A percentile compares a stretch with the other conserved stretches of the same genome.
Evolutionary conservation across 371 early-diverging fungal species (phyloP).

Genomic region (Lichtheimia corymbifera): DNA sequence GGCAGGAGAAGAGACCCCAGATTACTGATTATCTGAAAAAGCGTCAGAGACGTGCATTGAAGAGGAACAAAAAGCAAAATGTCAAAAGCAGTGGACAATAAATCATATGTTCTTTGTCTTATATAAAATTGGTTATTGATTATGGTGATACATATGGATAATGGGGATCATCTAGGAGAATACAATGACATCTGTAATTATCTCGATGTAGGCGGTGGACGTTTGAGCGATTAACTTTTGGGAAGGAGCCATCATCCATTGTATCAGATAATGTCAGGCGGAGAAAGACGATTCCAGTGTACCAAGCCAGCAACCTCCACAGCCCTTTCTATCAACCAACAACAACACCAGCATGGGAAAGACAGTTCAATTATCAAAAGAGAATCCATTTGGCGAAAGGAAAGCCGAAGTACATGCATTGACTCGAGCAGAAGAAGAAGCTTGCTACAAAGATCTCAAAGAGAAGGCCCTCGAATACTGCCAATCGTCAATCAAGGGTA

Average conservation of each 20-base stretch:
- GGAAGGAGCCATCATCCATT: too few species aligned
- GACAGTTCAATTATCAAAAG: slow-evolving; percentile 30
- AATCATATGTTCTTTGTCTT: neutral
- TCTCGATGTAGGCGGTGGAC: too few species aligned
- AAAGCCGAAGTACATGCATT: slow-evolving; percentile 51
- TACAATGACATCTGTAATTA: too few species aligned
- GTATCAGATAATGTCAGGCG: too few species aligned
- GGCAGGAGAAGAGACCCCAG: slow-evolving; percentile 28
- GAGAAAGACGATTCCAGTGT: too few species aligned
- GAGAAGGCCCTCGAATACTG: slow-evolving; percentile 65
- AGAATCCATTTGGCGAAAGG: slow-evolving; percentile 39
- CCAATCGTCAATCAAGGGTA: slow-evolving; percentile 63
- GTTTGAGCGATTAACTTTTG: too few species aligned
- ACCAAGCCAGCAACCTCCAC: too few species aligned
- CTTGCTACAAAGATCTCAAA: slow-evolving; percentile 63
- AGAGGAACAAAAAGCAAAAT: slow-evolving; percentile 10
- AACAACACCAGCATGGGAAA: slow-evolving; percentile 40
- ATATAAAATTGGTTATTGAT: neutral
- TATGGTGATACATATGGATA: too few species aligned
- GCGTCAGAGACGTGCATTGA: slow-evolving; percentile 35
- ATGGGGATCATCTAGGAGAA: too few species aligned
- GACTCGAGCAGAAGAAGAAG: slow-evolving; percentile 64
- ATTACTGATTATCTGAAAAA: slow-evolving; percentile 36
- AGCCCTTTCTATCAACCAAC: slow-evolving; percentile 3
- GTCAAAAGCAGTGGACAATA: neutral